A percentile compares a stretch with the other conserved stretches of the same genome.
Conservation (phyloP, 176 grass and related monocot species). For the Elaeis guineensis region DNA sequence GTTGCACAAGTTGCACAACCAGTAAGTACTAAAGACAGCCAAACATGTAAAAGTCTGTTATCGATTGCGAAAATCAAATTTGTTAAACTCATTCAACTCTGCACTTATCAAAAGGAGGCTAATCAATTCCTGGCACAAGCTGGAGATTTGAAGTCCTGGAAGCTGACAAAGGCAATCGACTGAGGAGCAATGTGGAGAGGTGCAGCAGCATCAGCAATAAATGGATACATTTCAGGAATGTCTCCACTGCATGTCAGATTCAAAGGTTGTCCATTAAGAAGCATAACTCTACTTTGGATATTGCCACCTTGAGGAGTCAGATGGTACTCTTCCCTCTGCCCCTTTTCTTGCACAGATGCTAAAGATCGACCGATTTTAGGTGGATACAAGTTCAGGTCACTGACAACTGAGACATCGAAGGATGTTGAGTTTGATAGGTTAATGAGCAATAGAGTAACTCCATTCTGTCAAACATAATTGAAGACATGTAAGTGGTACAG, state of each 20-base stretch:
- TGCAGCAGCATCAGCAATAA: conserved; percentile 14
- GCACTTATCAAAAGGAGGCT: too few species aligned
- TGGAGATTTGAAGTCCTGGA: conserved; percentile 38
- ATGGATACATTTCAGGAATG: conserved; percentile 38
- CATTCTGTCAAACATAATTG: conserved; percentile 9
- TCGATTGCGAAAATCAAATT: too few species aligned
- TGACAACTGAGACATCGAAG: conserved; percentile 31
- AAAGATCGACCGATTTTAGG: background rate
- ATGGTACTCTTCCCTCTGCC: conserved; percentile 45
- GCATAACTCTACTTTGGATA: conserved; percentile 37
- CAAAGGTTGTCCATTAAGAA: conserved; percentile 41
- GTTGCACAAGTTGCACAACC: too few species aligned
- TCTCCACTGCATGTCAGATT: conserved; percentile 20
- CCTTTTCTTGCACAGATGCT: background rate
- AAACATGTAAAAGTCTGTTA: too few species aligned
- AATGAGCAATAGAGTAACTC: conserved; percentile 44
- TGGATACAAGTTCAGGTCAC: conserved; percentile 31
- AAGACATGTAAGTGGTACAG: too few species aligned
- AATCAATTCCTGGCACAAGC: conserved; percentile 21
- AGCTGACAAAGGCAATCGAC: conserved; percentile 33
- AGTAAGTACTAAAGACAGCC: too few species aligned
- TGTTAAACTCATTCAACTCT: too few species aligned
- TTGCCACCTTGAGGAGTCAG: conserved; percentile 36
- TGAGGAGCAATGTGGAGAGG: conserved; percentile 27
- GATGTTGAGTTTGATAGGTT: conserved; percentile 52